These are phyloP conservation scores for Mycena vulgaris DNA, from an alignment of 768 basidiomycete genomes.

Conservation along the genomic window DNA sequence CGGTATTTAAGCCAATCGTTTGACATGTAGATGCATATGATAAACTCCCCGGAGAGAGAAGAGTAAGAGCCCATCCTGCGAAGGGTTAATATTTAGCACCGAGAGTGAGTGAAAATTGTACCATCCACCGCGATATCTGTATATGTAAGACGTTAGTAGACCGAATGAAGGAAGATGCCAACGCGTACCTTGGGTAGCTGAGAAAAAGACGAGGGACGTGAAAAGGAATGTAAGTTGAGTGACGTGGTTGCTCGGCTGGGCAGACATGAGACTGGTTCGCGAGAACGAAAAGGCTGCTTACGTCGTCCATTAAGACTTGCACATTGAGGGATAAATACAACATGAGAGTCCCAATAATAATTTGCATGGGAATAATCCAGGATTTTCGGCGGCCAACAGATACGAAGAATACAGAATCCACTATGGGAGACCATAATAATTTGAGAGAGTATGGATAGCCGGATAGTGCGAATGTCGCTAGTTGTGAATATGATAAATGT, in stretches of 20 bases:
- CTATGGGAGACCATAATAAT: constrained; percentile 96
- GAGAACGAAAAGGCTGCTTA: constrained; percentile 51
- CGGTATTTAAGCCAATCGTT: constrained; percentile 96
- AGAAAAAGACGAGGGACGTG: constrained; percentile 92
- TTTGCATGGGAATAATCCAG: constrained; percentile 99
- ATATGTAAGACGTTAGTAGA: constrained; percentile 34
- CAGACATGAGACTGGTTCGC: constrained; percentile 29
- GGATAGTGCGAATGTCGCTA: constrained; percentile 93
- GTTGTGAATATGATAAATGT: constrained; percentile 96
- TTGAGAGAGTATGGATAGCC: constrained; percentile 98
- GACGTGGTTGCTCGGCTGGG: constrained; percentile 87
- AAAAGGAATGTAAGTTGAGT: constrained; percentile 86
- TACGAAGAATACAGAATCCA: constrained; percentile 89
- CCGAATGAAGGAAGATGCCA: not conserved
- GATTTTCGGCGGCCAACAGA: constrained; percentile 95
- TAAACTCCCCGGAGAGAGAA: constrained; percentile 92
- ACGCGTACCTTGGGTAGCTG: constrained; percentile 94
- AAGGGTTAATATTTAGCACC: constrained; percentile 19
- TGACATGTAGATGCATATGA: constrained; percentile 99
- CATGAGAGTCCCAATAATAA: constrained; percentile 89
- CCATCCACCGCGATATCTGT: constrained; percentile 98
- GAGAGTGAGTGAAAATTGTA: constrained; percentile 55
- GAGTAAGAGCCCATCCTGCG: constrained; percentile 84
- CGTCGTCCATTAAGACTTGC: constrained; percentile 84
- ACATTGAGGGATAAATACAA: constrained; percentile 82